Evolutionary conservation across 768 basidiomycete species (phyloP), one percentile per base, ranked within the genome.

Genomic region (Hericium erinaceus): DNA sequence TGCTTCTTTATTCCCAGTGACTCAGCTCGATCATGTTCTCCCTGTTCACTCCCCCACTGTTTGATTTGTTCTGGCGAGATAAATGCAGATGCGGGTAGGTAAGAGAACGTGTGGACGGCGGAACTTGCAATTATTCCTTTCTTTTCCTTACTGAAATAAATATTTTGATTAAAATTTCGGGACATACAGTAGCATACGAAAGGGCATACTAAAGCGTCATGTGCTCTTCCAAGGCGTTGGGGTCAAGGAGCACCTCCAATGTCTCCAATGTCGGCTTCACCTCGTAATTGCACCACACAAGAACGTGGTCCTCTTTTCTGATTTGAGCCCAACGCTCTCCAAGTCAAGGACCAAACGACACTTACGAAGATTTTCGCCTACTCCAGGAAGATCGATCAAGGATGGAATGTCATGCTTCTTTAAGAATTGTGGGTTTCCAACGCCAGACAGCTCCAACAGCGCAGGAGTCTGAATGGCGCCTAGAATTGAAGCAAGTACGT

Each of bases 351-450:
- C 3, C 39, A 48, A 46, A 49, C 57, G 62, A 57, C 16, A 67
- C 70, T 68, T 66, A 58, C 70, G 74, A 37, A 73, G 65, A 52
- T 73, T 74, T 58, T 74, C 71, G 15, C 71, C 70, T 3, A 72
- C 73, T 12, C 70, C 67, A 39, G 69, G 72, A 28, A 70, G 66
- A 48, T 73, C 65, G n/a, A 74, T 39, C 50, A 67, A 63, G 24
- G 66, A 63, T 9, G 65, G 57, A 46, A 73, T 69, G 5, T 64
- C 68, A 15, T 65, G 57, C 12, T 64, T 55, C 2, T 38, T 22
- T 37, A 72, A 48, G 7, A 68, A 46, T 13, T 60, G 49, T 26
- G 54, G 50, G 57, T 67, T 64, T n/a, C 69, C 70, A 20, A 72
- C 65, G 4, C 70, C 70, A 13, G 54, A 55, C 4, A 55, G 39